Evolutionary conservation across 306 rosid species (phyloP), one percentile per base, ranked within the genome.

Genomic region (Cicer yamashitae): DNA sequence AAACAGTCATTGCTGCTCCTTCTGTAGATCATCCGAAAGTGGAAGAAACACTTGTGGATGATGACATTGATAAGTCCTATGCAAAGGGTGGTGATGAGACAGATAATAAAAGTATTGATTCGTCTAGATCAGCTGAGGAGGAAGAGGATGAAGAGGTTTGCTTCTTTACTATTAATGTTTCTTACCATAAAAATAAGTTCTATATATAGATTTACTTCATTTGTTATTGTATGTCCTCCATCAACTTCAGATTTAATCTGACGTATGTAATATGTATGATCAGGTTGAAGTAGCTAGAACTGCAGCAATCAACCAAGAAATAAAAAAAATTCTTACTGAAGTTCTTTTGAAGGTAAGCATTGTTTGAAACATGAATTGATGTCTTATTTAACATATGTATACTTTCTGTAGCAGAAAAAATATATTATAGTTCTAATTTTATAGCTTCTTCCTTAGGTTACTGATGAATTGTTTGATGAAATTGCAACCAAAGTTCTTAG

Each of bases 71-170:
- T 67, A 86, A 77, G 74, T 85, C 90, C 60, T 82, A 77, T 69
- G 73, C 45, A 15, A 89, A 83, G 79, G 87, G 73, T 77, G 96
- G 88, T 78, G 96, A 90, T 41, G 96, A 88, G 68, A 74, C 87
- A 34, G 97, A 94, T 80, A 87, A 86, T 73, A 94, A 87, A 83
- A 92, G 93, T 84, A 60, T 88, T 25, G 91, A 90, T 87, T 90
- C 96, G n/a, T 87, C 94, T 73, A 87, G 84, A 87, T 90, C 99
- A 67, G 87, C 85, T 34, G 97, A 94, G 85, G 99, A 91, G 63
- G 96, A 88, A 11, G 97, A 90, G n/a, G 97, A 91, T 41, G 96
- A 94, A 54, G 99, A 89, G 99, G 99, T 94, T 83, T 84, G 51
- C 51, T 76, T 39, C 62, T 38, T 78, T 44, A 15, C 67, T 41